These are phyloP conservation scores for Tricharina praecox DNA, from an alignment of 495 filamentous ascomycete genomes.

Conservation along the genomic window DNA sequence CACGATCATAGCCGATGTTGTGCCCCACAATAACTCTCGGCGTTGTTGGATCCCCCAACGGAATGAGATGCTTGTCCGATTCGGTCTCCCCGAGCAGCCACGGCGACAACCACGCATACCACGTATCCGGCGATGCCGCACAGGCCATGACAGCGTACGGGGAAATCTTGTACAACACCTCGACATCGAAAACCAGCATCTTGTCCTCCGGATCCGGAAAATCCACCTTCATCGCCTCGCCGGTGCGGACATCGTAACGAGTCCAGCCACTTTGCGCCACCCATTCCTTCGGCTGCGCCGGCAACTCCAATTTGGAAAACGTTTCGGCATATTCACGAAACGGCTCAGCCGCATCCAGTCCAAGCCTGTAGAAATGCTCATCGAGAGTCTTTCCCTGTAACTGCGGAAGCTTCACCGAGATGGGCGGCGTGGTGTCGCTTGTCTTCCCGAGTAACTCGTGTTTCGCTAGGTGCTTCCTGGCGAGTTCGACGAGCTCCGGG, in stretches of 20 bases:
- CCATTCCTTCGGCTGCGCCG: constrained; percentile 42
- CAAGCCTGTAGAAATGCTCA: constrained; percentile 87
- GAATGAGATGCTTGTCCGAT: constrained; percentile 64
- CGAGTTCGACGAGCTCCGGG: constrained; percentile 54
- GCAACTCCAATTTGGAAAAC: constrained; percentile 48
- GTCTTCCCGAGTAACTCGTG: constrained; percentile 88
- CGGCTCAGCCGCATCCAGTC: constrained; percentile 76
- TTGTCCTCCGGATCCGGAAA: constrained; percentile 62
- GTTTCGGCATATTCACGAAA: constrained; percentile 58
- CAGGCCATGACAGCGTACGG: constrained; percentile 93
- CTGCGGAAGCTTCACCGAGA: constrained; percentile 68
- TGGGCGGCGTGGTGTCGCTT: constrained; percentile 51
- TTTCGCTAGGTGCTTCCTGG: constrained; percentile 63
- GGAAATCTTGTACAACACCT: constrained; percentile 88
- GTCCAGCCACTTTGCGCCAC: constrained; percentile 61
- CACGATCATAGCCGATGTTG: constrained; percentile 90
- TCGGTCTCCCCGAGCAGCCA: constrained; percentile 78
- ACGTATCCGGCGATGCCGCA: constrained; percentile 66
- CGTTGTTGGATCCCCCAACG: constrained; percentile 54
- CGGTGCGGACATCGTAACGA: constrained; percentile 56
- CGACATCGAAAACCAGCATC: constrained; percentile 84
- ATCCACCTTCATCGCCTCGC: constrained; percentile 33
- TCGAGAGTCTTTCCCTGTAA: constrained; percentile 71
- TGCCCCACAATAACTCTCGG: constrained; percentile 75
- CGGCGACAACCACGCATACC: constrained; percentile 95